Base-by-base conservation (phyloP, 2,329 filamentous ascomycete species). In the Alternaria ethzedia region DNA sequence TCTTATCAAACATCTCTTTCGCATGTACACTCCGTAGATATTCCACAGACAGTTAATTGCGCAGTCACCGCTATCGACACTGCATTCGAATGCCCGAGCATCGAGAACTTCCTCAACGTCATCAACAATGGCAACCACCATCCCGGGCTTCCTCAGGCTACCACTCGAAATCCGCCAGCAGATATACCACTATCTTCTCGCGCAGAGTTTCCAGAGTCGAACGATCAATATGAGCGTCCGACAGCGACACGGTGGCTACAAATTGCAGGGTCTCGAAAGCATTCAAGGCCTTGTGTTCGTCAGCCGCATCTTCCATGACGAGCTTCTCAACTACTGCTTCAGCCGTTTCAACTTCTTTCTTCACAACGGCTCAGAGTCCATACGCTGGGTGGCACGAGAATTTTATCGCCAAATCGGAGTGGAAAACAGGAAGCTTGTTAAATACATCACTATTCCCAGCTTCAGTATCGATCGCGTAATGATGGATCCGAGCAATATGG, bases 321-420 rank as follows among this genome's bases (percentile, higher is more conserved):
- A 54, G 21, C 20, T 54, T n/a, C 30, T 54, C 51, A 54, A 15
- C 13, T 54, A 54, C n/a, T 54, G 51, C 21, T 54, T 54, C n/a
- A 17, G 20, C 7, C 32, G 32, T 13, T 26, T 54, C 32, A 54
- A 17, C 20, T 54, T 44, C 32, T 26, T 26, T 10, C 51, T 55
- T 7, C 36, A 44, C 36, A 55, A 45, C 52, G 36, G 43, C 10
- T 20, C 32, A 23, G 52, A 55, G 2, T 55, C 52, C 36, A 36
- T 55, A 44, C 23, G 52, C 52, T 45, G 44, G 21, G 23, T 55
- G n/a, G 23, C 43, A 20, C 36, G 36, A 17, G n/a, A 55, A 21
- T 55, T 55, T n/a, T 30, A 13, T 23, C 36, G 23, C 11, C n/a
- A 55, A 15, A 55, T 55, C 23, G 52, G 36, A 11, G 21, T 10